Base-by-base conservation (phyloP, 495 filamentous ascomycete species). In the Halenospora varia region DNA sequence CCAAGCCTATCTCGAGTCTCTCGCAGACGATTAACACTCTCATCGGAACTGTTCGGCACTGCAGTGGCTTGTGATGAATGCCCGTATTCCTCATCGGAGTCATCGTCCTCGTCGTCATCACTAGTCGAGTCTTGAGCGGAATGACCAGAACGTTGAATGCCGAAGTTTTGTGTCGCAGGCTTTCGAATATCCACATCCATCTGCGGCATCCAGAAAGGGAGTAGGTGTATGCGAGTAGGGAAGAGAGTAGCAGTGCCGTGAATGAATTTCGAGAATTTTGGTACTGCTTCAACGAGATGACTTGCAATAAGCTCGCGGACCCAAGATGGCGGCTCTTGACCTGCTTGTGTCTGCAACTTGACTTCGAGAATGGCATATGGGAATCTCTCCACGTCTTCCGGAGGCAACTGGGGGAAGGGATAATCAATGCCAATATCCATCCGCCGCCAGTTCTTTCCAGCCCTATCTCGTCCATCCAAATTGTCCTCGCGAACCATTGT, bases 201-300 rank as follows among this genome's bases (percentile, higher is more conserved):
- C 72, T 99, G 94, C 0, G 94, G 94, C 75, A 91, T 87, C 94
- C 94, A 99, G 79, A 88, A 99, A 2, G 94, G 94, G 2, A 97
- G 81, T 1, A 99, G 82, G 25, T 96, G 76, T 69, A 97, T 97
- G 46, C 88, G 85, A 25, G 85, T 79, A 0, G 92, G 93, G 71
- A 96, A 94, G 18, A 97, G 70, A 0, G 82, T 89, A 9, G 93
- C 90, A 0, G 85, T 88, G 49, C 94, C 94, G 70, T 99, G 94
- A 58, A 99, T 99, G 71, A 97, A 99, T 74, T 99, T 99, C 64
- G 91, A 96, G 76, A 96, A 99, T 68, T 99, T 99, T 50, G 94
- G 94, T 1, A 97, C 92, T 0, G 95, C 94, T 70, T 99, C 94
- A 13, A 99, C 94, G 22, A 99, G 80, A 70, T 99, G 94, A 63